phyloP scores from a whole-genome alignment of 1,139 yeast species.

The Lodderomyces jiufengensis region DNA sequence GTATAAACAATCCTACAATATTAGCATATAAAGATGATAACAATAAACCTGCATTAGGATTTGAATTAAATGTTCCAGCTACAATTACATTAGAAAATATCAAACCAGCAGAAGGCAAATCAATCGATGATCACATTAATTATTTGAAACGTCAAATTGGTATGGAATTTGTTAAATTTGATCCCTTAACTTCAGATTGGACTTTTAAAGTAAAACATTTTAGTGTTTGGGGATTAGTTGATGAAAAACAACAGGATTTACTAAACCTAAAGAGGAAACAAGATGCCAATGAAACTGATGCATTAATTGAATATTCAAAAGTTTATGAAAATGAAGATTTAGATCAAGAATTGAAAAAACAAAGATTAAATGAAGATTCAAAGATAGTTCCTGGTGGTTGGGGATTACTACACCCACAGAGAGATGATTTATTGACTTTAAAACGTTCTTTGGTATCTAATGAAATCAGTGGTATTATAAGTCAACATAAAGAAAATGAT shows the following conservation, averaged over 20 bases:
- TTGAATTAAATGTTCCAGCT: slow-evolving; percentile 81
- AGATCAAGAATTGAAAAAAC: slow-evolving; percentile 34
- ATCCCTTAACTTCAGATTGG: slow-evolving; percentile 74
- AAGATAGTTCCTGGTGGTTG: slow-evolving; percentile 39
- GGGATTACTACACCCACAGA: slow-evolving; percentile 17
- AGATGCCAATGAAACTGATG: slow-evolving; percentile 24
- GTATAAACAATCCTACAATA: slow-evolving; percentile 54
- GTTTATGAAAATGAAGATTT: slow-evolving; percentile 27
- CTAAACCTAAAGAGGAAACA: slow-evolving; percentile 28
- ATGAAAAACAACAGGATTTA: slow-evolving; percentile 47
- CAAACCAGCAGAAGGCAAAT: slow-evolving; percentile 38
- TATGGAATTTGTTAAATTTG: slow-evolving; percentile 77
- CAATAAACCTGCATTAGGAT: slow-evolving; percentile 62
- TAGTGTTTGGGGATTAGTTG: slow-evolving; percentile 88
- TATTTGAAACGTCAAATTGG: slow-evolving; percentile 51
- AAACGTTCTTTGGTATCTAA: slow-evolving; percentile 25
- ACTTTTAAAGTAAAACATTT: slow-evolving; percentile 86
- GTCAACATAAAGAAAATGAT: slow-evolving; percentile 17
- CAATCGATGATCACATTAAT: slow-evolving; percentile 39
- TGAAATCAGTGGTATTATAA: slow-evolving; percentile 28
- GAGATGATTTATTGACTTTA: slow-evolving; percentile 21
- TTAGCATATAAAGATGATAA: slow-evolving; percentile 62
- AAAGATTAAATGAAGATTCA: slow-evolving; percentile 27
- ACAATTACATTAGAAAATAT: slow-evolving; percentile 71
- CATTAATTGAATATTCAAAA: slow-evolving; percentile 25